Conservation (phyloP, 768 basidiomycete genomes). For the Tulasnella sp. region DNA sequence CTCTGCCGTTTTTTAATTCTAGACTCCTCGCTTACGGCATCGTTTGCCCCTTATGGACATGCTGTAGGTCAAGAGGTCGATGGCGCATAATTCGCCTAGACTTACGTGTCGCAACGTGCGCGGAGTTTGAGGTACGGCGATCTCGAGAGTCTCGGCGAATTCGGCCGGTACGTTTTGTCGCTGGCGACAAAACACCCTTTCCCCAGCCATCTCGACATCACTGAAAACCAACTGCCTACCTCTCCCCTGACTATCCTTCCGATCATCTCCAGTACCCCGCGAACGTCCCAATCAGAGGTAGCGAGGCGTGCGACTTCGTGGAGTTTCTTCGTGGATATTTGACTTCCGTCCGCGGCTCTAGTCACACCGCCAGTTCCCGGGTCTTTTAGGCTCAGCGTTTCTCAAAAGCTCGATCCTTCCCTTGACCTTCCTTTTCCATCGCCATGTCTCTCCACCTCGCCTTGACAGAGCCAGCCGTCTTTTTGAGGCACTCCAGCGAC, state of each 20-base stretch:
- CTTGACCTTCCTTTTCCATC: neutral
- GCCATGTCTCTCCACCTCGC: slow-evolving; percentile 29
- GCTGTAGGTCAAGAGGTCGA: neutral
- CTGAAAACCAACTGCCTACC: neutral
- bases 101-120: slow-evolving; percentile 1
- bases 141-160: neutral
- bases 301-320: neutral
- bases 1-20: neutral
- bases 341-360: neutral
- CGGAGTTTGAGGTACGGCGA: neutral
- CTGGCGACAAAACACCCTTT: neutral
- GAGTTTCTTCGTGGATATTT: neutral
- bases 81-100: slow-evolving; percentile 1
- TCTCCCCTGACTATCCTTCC: neutral
- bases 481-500: slow-evolving; percentile 38
- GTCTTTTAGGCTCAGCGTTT: neutral
- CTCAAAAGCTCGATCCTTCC: neutral
- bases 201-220: neutral
- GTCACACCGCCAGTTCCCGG: neutral
- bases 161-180: neutral
- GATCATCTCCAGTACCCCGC: neutral
- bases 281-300: neutral
- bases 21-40: neutral
- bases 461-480: slow-evolving; percentile 64
- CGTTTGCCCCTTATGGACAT: neutral